Percentiles rank a stretch among this genome's conserved stretches.
Conservation (phyloP, 2,329 filamentous ascomycete genomes). For the Epichloe gansuensis region DNA sequence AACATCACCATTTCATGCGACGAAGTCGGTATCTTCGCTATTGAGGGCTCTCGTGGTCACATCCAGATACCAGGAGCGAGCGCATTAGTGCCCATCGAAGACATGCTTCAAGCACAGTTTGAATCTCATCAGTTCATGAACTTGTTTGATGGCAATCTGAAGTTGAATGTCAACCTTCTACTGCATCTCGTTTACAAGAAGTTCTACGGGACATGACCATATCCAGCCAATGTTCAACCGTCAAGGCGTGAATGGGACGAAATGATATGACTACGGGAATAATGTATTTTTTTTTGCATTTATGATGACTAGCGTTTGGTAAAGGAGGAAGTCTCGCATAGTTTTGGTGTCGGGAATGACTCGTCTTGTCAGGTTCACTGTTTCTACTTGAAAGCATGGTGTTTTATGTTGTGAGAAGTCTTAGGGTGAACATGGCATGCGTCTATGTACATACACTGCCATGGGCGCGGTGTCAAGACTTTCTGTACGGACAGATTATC, state of each 20-base stretch:
- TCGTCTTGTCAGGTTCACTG: neutral
- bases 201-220: conserved; percentile 61
- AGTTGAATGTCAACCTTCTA: conserved; percentile 91
- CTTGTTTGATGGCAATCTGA: conserved; percentile 73
- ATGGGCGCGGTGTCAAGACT: neutral
- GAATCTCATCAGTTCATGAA: conserved; percentile 95
- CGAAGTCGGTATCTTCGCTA: conserved; percentile 82
- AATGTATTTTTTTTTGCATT: neutral
- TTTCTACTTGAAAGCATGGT: neutral
- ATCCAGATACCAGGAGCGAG: conserved; percentile 95
- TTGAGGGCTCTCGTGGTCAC: conserved; percentile 81
- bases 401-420: neutral
- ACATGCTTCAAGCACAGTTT: conserved; percentile 91
- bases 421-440: neutral
- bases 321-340: conserved; percentile 1
- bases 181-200: conserved; percentile 98
- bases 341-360: conserved; percentile 1
- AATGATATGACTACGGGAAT: neutral
- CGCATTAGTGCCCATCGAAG: conserved; percentile 79
- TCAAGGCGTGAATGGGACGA: neutral
- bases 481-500: neutral
- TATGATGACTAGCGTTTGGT: neutral
- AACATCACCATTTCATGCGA: conserved; percentile 93
- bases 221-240: too few species aligned
- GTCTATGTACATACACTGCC: neutral